Base-by-base conservation (phyloP, 2,329 filamentous ascomycete genomes). In the Verticillium albo-atrum region DNA sequence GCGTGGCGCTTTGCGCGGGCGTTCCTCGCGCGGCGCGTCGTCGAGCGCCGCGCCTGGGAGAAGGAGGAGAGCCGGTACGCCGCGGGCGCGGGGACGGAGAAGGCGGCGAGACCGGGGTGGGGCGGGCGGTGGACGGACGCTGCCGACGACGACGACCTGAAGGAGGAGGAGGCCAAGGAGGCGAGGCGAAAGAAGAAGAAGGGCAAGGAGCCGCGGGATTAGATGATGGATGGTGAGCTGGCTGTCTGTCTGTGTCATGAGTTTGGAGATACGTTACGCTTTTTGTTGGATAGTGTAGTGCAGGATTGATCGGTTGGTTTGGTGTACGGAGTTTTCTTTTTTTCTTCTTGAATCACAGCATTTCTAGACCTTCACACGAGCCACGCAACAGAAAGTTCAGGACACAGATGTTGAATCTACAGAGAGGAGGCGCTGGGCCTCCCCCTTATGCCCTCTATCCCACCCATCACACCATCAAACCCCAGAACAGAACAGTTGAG, bases 1-100 rank as follows among this genome's bases (percentile, higher is more conserved):
- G 86, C 86, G 1, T 94, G 90, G 90, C 85, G 84, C 67, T 93
- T 93, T 68, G 82, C 87, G 5, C 77, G 87, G 37, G 89, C 90
- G 0, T 91, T 83, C 63, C 75, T 86, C 56, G 89, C 88, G 20
- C 76, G 89, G 37, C 77, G 82, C 50, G 75, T 79, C 27, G 77
- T 88, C 53, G 89, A 92, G 77, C 77, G 89, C 59, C 71, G 78
- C 65, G 78, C 82, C 67, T 93, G 89, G 88, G 88, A 91, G 70
- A 82, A 87, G 62, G 83, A 89, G 61, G 88, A 91, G 75, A 80
- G 80, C 63, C 82, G 79, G 65, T 91, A 84, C 69, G 83, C 81
- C 1, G 85, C 84, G 9, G 85, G 85, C 23, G 82, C 83, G n/a
- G 86, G 85, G 3, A 77, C 73, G 14, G 80, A 82, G 59, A 75